Base-by-base conservation (phyloP, 177 flowering plant genomes). In the Vitis hybrid region DNA sequence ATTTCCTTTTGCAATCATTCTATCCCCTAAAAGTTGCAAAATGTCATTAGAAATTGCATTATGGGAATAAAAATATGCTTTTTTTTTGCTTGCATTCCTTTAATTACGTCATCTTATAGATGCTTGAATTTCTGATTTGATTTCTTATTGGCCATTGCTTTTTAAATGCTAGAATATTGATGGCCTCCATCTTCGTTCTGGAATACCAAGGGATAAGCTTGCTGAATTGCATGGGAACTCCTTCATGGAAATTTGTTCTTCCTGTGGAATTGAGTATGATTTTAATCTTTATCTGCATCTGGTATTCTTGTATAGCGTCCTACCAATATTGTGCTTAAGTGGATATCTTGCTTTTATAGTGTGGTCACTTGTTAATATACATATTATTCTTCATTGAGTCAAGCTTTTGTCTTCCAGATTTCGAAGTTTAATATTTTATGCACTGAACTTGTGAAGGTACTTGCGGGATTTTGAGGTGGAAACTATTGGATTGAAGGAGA, bases 181-280 rank as follows among this genome's bases (percentile, higher is more conserved):
- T 82, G 91, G 97, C 52, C 97, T 95, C 58, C 99, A 95, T 82
- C 91, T 93, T 62, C 97, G 99, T 30, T 95, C 99, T 70, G 99
- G 99, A 74, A 87, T 95, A 49, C 95, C 97, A 21, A 87, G 98
- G 84, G 94, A 91, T 68, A 95, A 93, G 72, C 94, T 95, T 64
- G 72, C 98, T 34, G 99, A 95, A 78, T 75, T 95, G 80, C 99
- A 95, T 87, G 99, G 99, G 56, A 88, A 95, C 77, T 90, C 99
- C 40, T 95, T 95, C 78, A 81, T 91, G 94, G 99, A 95, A 73
- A 68, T 79, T 73, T 95, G 98, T 76, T 84, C 89, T 56, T 85
- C 93, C 3, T 95, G 99, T 86, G 92, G 89, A 77, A 71, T 32
- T 45, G 98, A 95, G 99, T 95, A 93, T 87, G 98, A 30, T 17